These are phyloP conservation scores for Primulina huaijiensis DNA, from an alignment of 257 asterid genomes.

Conservation along the genomic window DNA sequence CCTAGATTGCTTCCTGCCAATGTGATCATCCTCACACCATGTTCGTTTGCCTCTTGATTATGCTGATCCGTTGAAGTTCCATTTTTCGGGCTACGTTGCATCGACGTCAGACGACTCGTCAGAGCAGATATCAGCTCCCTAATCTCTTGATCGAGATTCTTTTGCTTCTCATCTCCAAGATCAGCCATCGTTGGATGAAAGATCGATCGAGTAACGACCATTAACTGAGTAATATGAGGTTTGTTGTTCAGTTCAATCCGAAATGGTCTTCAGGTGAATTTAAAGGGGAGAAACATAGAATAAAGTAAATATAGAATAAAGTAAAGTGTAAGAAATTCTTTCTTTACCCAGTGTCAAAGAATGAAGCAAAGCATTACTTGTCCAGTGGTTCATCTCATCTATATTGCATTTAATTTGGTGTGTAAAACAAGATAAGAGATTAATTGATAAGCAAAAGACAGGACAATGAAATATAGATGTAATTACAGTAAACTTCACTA, in stretches of 20 bases:
- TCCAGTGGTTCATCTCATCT: conserved; percentile 30
- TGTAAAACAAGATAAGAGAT: neutral
- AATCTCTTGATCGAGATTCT: conserved; percentile 53
- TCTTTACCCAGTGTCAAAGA: conserved; percentile 6
- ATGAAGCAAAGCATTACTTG: conserved; percentile 46
- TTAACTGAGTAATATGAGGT: neutral
- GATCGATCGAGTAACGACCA: neutral
- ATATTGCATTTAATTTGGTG: conserved; percentile 3
- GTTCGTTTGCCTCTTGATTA: conserved; percentile 36
- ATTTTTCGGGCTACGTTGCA: conserved; percentile 45
- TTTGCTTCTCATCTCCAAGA: conserved; percentile 32
- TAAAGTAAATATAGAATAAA: conserved; percentile 28
- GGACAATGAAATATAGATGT: too few species aligned
- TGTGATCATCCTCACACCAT: conserved; percentile 68
- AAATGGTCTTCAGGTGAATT: conserved; percentile 21
- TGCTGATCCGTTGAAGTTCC: conserved; percentile 30
- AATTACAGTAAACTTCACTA: too few species aligned
- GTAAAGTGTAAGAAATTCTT: conserved; percentile 39
- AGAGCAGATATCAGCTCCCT: conserved; percentile 57
- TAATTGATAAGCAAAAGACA: too few species aligned
- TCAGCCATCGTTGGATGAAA: conserved; percentile 19
- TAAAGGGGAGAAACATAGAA: conserved; percentile 6
- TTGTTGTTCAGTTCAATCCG: neutral
- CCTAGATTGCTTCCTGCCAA: conserved; percentile 81
- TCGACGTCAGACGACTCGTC: conserved; percentile 43